phyloP scores from a whole-genome alignment of 768 basidiomycete species.

The Russula foetens region DNA sequence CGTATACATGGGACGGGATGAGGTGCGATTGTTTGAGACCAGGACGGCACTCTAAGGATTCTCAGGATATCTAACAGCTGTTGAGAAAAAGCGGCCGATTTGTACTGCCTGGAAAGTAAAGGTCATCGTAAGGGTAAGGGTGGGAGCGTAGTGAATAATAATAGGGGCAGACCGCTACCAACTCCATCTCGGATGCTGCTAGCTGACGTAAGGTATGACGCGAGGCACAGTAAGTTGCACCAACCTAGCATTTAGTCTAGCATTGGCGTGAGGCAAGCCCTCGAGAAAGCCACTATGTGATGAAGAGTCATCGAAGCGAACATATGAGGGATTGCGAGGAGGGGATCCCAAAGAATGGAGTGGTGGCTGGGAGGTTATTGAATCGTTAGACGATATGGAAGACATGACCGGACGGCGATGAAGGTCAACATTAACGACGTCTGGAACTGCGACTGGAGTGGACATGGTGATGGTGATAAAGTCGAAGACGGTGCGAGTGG shows the following conservation, averaged over 20 bases:
- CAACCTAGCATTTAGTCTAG: slow-evolving; percentile 54
- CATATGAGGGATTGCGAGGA: slow-evolving; percentile 27
- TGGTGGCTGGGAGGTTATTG: slow-evolving; percentile 15
- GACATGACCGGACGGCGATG: slow-evolving; percentile 6
- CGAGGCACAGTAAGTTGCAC: slow-evolving; percentile 20
- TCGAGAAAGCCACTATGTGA: slow-evolving; percentile 44
- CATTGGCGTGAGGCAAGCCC: slow-evolving; percentile 49
- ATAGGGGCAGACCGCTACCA: slow-evolving; percentile 28
- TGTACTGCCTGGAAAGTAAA: slow-evolving; percentile 48
- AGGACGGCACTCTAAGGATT: slow-evolving; percentile 48
- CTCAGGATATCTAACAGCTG: slow-evolving; percentile 50
- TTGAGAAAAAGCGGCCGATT: slow-evolving; percentile 44
- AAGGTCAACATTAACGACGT: slow-evolving; percentile 8
- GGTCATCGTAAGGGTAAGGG: slow-evolving; percentile 14
- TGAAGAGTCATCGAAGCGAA: slow-evolving; percentile 31
- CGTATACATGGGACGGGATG: slow-evolving; percentile 49
- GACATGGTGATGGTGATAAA: slow-evolving; percentile 11
- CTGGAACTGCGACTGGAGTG: slow-evolving; percentile 10
- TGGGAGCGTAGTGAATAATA: slow-evolving; percentile 29
- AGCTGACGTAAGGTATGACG: slow-evolving; percentile 2
- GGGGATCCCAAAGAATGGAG: slow-evolving; percentile 25
- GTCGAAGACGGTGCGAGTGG: not conserved
- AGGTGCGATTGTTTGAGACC: slow-evolving; percentile 42
- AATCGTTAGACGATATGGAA: not conserved
- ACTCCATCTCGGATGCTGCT: slow-evolving; percentile 13